phyloP scores from a whole-genome alignment of 768 basidiomycete species.

The Boletus rex-veris region DNA sequence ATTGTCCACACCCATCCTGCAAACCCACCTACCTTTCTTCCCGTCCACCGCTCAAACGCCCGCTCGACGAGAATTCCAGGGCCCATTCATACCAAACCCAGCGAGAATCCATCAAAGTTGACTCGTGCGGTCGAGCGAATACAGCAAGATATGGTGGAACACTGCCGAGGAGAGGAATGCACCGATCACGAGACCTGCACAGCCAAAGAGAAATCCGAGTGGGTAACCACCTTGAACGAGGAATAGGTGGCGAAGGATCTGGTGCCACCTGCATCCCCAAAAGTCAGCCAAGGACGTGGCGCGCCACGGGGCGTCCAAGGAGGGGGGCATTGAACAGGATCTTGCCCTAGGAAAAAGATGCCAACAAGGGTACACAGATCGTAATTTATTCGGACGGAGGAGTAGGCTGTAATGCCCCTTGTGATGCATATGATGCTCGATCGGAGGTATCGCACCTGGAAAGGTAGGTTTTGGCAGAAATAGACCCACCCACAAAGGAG shows the following conservation, averaged over 20 bases:
- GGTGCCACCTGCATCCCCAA: background rate
- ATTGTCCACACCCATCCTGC: background rate
- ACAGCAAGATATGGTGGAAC: background rate
- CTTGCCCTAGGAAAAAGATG: background rate
- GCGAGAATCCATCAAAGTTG: background rate
- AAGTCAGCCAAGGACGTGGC: background rate
- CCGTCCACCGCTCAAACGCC: background rate
- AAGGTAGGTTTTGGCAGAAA: background rate
- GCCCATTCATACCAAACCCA: background rate
- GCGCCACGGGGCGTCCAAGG: background rate
- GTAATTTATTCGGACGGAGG: background rate
- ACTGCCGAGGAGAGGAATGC: background rate
- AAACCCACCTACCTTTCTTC: background rate
- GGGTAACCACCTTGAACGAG: background rate
- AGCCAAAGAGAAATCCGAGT: background rate
- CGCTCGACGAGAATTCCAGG: background rate
- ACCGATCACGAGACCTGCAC: background rate
- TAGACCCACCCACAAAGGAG: background rate
- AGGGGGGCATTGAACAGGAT: background rate
- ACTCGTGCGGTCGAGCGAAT: background rate
- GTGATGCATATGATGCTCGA: background rate
- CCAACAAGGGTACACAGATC: background rate
- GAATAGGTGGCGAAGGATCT: background rate
- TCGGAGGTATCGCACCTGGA: background rate
- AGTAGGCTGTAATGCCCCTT: background rate